These are phyloP conservation scores for Aspergillus clavatus DNA, from an alignment of 2,329 filamentous ascomycete genomes.

Conservation along the genomic window DNA sequence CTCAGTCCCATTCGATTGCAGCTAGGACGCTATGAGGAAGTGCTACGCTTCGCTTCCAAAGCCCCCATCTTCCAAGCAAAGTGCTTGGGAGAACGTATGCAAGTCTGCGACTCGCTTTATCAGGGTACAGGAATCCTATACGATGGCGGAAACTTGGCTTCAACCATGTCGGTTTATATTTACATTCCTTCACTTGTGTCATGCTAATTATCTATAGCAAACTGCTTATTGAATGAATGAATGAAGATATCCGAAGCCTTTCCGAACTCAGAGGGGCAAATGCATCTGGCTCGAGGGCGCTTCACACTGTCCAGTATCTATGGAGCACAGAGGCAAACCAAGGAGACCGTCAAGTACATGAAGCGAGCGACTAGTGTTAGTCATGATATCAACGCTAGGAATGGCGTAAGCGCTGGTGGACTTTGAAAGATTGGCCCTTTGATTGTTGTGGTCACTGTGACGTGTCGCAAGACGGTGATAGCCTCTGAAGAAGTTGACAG, in stretches of 20 bases:
- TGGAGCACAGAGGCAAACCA: neutral
- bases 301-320: conserved; percentile 8
- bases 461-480: too few relatives aligned
- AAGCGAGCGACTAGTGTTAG: conserved; percentile 1
- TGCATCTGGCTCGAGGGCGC: conserved; percentile 9
- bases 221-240: conserved; percentile 7
- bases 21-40: conserved; percentile 7
- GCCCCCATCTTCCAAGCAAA: conserved; percentile 6
- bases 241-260: conserved; percentile 8
- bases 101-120: conserved; percentile 13
- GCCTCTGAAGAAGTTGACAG: too few relatives aligned
- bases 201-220: conserved; percentile 4
- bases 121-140: conserved; percentile 6
- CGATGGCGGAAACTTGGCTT: conserved; percentile 1
- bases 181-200: neutral
- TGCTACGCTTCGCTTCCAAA: conserved; percentile 7
- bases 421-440: conserved; percentile 11
- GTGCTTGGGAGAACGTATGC: conserved; percentile 9
- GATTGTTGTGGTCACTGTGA: conserved; percentile 12
- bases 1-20: conserved; percentile 6
- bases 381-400: neutral
- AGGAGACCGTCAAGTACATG: conserved; percentile 3
- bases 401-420: conserved; percentile 3
- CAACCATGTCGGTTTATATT: conserved; percentile 3
- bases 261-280: conserved; percentile 5